These are phyloP conservation scores for Globisporangium camurandrum DNA, from an alignment of 352 stramenopile genomes.

Conservation along the genomic window DNA sequence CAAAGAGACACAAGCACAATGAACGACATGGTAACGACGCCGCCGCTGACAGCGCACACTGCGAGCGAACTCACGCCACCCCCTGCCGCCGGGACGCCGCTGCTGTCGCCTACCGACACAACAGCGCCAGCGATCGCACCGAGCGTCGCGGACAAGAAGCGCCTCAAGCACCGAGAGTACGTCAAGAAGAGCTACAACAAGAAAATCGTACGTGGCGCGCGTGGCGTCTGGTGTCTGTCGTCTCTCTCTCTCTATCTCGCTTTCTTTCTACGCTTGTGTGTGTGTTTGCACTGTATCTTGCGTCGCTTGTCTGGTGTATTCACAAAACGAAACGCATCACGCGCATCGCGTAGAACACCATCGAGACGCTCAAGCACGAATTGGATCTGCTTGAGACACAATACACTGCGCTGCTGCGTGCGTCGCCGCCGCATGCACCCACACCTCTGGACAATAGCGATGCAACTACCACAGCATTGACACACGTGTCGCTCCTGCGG, in stretches of 20 bases:
- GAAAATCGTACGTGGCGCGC: constrained; percentile 56
- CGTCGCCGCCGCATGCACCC: too few relatives aligned
- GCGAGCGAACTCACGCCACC: too few relatives aligned
- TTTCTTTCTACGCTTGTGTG: too few relatives aligned
- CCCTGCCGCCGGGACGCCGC: too few relatives aligned
- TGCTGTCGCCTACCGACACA: background rate
- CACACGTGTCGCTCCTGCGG: constrained; percentile 15
- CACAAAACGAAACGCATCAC: background rate
- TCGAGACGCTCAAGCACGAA: constrained; percentile 38
- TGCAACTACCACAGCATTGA: too few relatives aligned
- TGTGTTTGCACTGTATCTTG: constrained; percentile 1
- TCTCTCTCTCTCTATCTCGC: too few relatives aligned
- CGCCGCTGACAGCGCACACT: too few relatives aligned
- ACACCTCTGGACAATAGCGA: too few relatives aligned
- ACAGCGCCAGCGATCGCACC: background rate
- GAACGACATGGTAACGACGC: too few relatives aligned
- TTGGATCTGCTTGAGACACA: constrained; percentile 33
- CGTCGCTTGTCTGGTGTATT: too few relatives aligned
- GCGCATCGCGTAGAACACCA: constrained; percentile 25
- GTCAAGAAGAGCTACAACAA: constrained; percentile 69
- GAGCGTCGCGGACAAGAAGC: constrained; percentile 34
- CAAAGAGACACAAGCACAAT: too few relatives aligned
- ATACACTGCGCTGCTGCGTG: constrained; percentile 31
- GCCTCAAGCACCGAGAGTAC: constrained; percentile 57
- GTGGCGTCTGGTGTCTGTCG: background rate